These are phyloP conservation scores for Fusarium ambrosium DNA, from an alignment of 2,329 filamentous ascomycete species.

Conservation along the genomic window DNA sequence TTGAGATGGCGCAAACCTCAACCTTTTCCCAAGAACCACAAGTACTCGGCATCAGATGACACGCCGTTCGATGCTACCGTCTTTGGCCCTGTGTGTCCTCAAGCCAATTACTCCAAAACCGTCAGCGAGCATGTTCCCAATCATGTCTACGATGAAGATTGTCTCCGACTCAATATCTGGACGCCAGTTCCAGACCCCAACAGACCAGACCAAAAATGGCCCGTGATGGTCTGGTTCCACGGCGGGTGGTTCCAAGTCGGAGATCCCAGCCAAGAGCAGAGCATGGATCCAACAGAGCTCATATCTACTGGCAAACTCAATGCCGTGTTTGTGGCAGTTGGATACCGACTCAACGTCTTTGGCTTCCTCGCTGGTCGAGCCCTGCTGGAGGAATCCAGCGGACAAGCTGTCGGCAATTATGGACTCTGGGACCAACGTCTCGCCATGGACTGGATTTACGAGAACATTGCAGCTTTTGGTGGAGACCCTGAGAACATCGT, in stretches of 20 bases:
- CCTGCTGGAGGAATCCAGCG: slow-evolving; percentile 2
- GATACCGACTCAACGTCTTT: slow-evolving; percentile 27
- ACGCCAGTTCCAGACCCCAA: slow-evolving; percentile 51
- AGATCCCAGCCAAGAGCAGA: slow-evolving; percentile 57
- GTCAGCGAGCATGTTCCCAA: slow-evolving; percentile 18
- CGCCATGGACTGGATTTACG: slow-evolving; percentile 24
- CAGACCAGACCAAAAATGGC: slow-evolving; percentile 42
- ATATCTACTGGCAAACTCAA: slow-evolving; percentile 45
- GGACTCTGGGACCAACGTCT: slow-evolving; percentile 27
- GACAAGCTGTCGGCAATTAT: slow-evolving; percentile 20
- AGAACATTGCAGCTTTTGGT: slow-evolving; percentile 19
- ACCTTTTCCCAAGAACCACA: slow-evolving; percentile 46
- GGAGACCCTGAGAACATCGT: slow-evolving; percentile 19
- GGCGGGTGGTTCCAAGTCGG: slow-evolving; percentile 64
- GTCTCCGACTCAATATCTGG: slow-evolving; percentile 62
- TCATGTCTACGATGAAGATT: slow-evolving; percentile 54
- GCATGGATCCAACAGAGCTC: slow-evolving; percentile 60
- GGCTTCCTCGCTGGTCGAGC: slow-evolving; percentile 21
- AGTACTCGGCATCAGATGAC: slow-evolving; percentile 43
- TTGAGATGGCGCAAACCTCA: slow-evolving; percentile 56
- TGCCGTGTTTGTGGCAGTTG: slow-evolving; percentile 24
- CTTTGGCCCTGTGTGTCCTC: slow-evolving; percentile 56
- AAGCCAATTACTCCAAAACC: slow-evolving; percentile 44
- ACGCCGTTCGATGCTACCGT: slow-evolving; percentile 53
- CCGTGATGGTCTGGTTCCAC: slow-evolving; percentile 55